These are phyloP conservation scores for Sophora flavescens DNA, from an alignment of 306 rosid species.

Conservation along the genomic window DNA sequence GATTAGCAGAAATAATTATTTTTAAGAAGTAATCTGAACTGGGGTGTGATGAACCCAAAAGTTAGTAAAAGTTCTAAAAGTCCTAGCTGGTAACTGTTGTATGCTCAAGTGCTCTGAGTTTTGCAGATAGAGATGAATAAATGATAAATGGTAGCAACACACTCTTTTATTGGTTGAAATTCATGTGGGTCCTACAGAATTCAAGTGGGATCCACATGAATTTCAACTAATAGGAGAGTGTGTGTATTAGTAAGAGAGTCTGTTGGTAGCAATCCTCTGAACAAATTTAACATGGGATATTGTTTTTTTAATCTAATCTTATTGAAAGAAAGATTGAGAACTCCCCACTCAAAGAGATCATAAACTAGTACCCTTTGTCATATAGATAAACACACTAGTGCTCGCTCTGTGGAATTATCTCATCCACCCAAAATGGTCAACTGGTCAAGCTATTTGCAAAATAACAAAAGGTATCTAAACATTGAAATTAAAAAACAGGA, in stretches of 20 bases:
- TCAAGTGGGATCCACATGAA: too few species aligned
- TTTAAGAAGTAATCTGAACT: not conserved
- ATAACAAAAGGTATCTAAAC: not conserved
- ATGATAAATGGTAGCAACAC: not conserved
- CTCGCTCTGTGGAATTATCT: not conserved
- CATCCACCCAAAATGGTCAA: not conserved
- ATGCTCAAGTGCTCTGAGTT: not conserved
- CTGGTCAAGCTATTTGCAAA: not conserved
- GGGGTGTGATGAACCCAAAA: not conserved
- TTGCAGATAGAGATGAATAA: not conserved
- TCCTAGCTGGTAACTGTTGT: not conserved
- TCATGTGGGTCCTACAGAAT: too few species aligned
- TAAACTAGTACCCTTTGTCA: not conserved
- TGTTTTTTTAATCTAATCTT: not conserved
- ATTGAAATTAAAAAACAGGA: constrained; percentile 14
- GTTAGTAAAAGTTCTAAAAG: not conserved
- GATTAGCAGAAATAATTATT: not conserved
- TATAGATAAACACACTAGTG: not conserved
- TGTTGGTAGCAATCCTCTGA: too few species aligned
- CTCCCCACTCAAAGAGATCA: not conserved
- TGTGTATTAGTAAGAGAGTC: too few species aligned
- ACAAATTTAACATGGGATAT: not conserved
- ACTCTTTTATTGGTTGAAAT: too few species aligned
- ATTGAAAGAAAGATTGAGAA: not conserved
- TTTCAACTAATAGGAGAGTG: too few species aligned